Conservation (phyloP, 169 alveolate genomes). For the Babesia bigemina region DNA sequence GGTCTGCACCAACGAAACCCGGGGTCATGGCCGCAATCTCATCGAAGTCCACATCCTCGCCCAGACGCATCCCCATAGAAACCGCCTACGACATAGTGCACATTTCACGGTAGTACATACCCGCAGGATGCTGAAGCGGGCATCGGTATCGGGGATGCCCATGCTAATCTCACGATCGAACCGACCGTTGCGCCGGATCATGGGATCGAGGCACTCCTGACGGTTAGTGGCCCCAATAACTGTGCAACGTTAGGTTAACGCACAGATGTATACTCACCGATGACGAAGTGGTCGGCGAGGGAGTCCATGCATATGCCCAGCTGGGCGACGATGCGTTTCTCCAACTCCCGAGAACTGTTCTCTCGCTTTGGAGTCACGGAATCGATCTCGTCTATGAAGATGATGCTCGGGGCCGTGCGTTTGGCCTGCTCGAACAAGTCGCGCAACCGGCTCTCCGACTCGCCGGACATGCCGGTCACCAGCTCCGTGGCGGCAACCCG, state of each 20-base stretch:
- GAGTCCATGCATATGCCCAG: slow-evolving; percentile 90
- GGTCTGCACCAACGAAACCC: slow-evolving; percentile 96
- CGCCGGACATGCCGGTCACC: slow-evolving; percentile 92
- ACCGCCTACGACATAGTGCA: slow-evolving; percentile 73
- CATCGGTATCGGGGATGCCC: slow-evolving; percentile 93
- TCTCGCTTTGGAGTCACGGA: slow-evolving; percentile 90
- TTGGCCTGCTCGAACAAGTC: slow-evolving; percentile 87
- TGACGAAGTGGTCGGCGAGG: slow-evolving; percentile 75
- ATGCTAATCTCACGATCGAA: slow-evolving; percentile 87
- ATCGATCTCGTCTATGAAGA: slow-evolving; percentile 82
- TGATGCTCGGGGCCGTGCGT: slow-evolving; percentile 86
- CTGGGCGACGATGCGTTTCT: slow-evolving; percentile 92
- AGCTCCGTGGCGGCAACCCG: slow-evolving; percentile 76
- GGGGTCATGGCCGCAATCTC: slow-evolving; percentile 84
- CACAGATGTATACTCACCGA: slow-evolving; percentile 16
- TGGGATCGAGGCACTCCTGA: slow-evolving; percentile 98
- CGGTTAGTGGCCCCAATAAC: slow-evolving; percentile 99
- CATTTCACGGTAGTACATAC: background rate
- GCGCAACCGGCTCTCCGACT: slow-evolving; percentile 90
- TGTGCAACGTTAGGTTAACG: background rate
- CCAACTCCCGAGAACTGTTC: slow-evolving; percentile 89
- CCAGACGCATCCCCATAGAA: slow-evolving; percentile 84
- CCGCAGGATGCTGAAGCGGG: slow-evolving; percentile 84
- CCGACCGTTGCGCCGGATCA: slow-evolving; percentile 95
- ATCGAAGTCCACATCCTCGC: slow-evolving; percentile 79